Base-by-base conservation (phyloP, 129 eudicot genomes). In the Lactuca sativa region DNA sequence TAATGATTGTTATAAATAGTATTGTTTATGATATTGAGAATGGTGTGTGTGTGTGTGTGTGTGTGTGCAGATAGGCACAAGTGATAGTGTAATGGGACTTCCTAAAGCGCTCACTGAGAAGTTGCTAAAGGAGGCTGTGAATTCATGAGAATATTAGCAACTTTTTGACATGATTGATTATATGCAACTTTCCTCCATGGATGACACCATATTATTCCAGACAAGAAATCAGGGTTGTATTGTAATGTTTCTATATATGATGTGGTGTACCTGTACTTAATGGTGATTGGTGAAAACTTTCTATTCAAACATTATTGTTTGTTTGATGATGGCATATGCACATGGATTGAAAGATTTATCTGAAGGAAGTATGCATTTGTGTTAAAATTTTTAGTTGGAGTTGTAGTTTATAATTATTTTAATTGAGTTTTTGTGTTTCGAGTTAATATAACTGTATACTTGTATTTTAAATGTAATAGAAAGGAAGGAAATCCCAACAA, bases 31-130 rank as follows among this genome's bases (percentile, higher is more conserved):
- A 36, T 36, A 4, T 36, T 36, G 38, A 36, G 6, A 25, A 25
- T 25, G 30, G 30, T 25, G 30, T 25, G 30, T 25, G 21, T 18
- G 21, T 18, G 21, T 18, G 21, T 18, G 21, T 5, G n/a, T n/a
- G n/a, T n/a, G 9, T 49, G 40, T 66, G 76, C 89, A 88, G 97
- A 86, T 78, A 32, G 97, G 97, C 47, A 75, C 96, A 58, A 88
- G 83, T 17, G 97, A 92, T 77, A 86, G 97, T 60, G 96, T 92
- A 75, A 92, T 92, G 96, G 97, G 97, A 77, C 97, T 92, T 51
- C 97, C 97, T 7, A 86, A 88, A 79, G 96, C 76, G 66, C 84
- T 91, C 12, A 86, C 97, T 8, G 82, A 85, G 44, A 82, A 83
- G 71, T 73, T 92, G 51, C 75, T 88, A n/a, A 75, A 78, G 78